Evolutionary conservation across 108 stramenopile genomes (phyloP), one percentile per base, ranked within the genome.

Genomic region (Epithemia pelagica): DNA sequence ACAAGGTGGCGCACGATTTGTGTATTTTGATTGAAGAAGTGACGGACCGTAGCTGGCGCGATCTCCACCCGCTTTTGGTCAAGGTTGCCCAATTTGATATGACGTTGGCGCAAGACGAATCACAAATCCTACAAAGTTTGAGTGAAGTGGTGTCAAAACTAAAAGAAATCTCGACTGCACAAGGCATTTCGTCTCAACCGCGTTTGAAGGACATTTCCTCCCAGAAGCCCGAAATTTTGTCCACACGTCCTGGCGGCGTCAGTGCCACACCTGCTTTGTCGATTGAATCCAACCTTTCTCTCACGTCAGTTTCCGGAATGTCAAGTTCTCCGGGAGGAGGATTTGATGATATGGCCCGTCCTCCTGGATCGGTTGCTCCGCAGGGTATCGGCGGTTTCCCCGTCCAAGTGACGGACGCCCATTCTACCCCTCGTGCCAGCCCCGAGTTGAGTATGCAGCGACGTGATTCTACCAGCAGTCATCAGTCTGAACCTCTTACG

Each of bases 51-150:
- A 82, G 79, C 19, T 91, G 90, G 90, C 74, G 84, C 59, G 90
- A 91, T 65, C 64, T 91, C 66, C 87, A 91, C 65, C 90, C 90
- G 0, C 52, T 91, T 33, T 59, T 91, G 72, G 73, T 91, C 58
- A 91, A 91, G 66, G 67, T 84, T 60, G 67, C 82, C 0, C 90
- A 91, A 62, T 91, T 91, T 51, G 90, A 91, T 59, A 70, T 80
- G 30, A 88, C 87, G 0, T 31, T 87, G 27, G 79, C 70, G 46
- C 63, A 52, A 19, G 90, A 91, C 54, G 85, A 87, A 74, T 74
- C 85, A 52, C 71, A 70, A 52, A 61, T 75, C 7, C 33, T 87
- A 56, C 21, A 58, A 15, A 32, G 52, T n/a, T 65, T 91, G 65
- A 77, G 64, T 51, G 32, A 58, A 18, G 82, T 89, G 1, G 78